phyloP scores from a whole-genome alignment of 2,329 filamentous ascomycete species.

The Macrophomina phaseolina region DNA sequence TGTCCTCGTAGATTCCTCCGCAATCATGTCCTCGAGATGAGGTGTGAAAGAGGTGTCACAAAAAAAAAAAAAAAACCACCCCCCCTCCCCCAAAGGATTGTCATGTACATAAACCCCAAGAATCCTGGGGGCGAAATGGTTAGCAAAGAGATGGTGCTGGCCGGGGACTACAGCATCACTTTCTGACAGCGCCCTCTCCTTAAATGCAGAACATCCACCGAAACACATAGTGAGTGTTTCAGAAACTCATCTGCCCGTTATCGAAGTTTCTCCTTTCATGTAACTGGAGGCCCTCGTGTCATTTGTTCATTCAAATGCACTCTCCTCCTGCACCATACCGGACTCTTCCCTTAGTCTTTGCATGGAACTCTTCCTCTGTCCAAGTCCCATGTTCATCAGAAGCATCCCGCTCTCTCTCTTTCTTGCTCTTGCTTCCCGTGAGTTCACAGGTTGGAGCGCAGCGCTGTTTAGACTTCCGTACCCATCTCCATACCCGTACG shows the following conservation, averaged over 20 bases:
- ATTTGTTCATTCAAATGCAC: constrained; percentile 24
- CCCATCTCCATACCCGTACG: constrained; percentile 36
- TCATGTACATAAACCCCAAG: constrained; percentile 14
- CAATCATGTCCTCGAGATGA: background rate
- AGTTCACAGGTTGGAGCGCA: constrained; percentile 30
- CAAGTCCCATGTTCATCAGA: constrained; percentile 44
- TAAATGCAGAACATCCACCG: background rate
- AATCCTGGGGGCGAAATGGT: background rate
- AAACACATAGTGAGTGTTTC: background rate
- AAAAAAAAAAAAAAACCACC: background rate
- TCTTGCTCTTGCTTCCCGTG: constrained; percentile 40
- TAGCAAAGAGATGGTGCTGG: background rate
- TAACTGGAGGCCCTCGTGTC: background rate
- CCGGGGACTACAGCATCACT: background rate
- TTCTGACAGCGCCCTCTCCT: background rate
- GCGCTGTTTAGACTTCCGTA: constrained; percentile 44
- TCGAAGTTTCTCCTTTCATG: background rate
- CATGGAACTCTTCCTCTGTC: constrained; percentile 45
- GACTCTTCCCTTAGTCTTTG: constrained; percentile 39
- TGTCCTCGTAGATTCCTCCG: constrained; percentile 20
- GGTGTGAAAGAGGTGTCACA: background rate
- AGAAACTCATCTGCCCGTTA: background rate
- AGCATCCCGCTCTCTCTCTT: constrained; percentile 48
- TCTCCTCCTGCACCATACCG: constrained; percentile 34
- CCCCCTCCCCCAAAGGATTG: background rate